Conservation (phyloP, 2,329 filamentous ascomycete species). For the Mollisia scopiformis region DNA sequence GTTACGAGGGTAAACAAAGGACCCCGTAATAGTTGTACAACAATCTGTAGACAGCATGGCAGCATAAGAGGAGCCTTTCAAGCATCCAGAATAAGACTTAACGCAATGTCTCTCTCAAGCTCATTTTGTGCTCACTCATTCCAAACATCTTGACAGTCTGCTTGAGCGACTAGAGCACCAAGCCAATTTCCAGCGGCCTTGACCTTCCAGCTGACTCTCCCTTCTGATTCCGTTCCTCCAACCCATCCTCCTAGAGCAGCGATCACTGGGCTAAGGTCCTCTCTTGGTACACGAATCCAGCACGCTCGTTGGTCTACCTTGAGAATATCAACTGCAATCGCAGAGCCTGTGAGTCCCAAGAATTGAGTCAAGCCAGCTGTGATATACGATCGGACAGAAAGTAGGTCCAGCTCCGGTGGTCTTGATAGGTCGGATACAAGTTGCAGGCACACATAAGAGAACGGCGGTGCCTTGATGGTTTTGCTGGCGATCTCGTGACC, state of each 20-base stretch:
- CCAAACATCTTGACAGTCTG: constrained; percentile 29
- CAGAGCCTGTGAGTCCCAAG: constrained; percentile 68
- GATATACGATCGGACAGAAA: constrained; percentile 66
- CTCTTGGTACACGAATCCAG: constrained; percentile 67
- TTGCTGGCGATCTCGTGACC: constrained; percentile 51
- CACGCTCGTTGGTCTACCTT: constrained; percentile 57
- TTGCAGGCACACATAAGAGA: constrained; percentile 60
- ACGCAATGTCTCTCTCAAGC: neutral
- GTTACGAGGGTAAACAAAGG: constrained; percentile 1
- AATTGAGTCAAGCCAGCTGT: constrained; percentile 67
- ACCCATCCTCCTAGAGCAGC: constrained; percentile 70
- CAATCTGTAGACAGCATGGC: neutral
- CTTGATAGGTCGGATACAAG: constrained; percentile 41
- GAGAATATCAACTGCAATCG: constrained; percentile 72
- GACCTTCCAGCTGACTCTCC: constrained; percentile 50
- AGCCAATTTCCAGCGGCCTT: constrained; percentile 66
- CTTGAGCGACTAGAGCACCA: constrained; percentile 55
- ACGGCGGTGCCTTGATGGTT: constrained; percentile 55
- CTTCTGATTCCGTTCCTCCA: constrained; percentile 43
- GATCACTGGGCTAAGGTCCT: constrained; percentile 62
- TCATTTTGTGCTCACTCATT: constrained; percentile 16
- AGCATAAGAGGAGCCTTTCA: neutral
- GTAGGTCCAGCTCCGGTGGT: constrained; percentile 54
- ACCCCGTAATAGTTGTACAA: neutral
- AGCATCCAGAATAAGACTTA: constrained; percentile 10